Evolutionary conservation across 345 rosid species (phyloP).

Genomic region (Arabidopsis suecica): DNA sequence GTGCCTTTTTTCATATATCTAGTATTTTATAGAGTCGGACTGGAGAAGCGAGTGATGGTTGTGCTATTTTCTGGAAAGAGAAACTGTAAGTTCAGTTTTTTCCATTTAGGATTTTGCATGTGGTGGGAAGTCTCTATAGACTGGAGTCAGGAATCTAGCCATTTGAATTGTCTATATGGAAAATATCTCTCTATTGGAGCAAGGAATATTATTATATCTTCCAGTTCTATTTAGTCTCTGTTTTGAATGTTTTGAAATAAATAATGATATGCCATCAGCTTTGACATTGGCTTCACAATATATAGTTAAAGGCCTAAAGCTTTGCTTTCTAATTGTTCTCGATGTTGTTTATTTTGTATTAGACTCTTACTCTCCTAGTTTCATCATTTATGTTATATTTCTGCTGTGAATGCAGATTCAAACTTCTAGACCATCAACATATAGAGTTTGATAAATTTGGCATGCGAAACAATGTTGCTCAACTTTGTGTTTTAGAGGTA

Average conservation of each 20-base stretch:
- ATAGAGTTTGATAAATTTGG: conserved; percentile 86
- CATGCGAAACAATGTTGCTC: conserved; percentile 92
- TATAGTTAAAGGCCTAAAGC: neutral
- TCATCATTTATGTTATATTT: conserved; percentile 37
- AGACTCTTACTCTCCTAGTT: conserved; percentile 17
- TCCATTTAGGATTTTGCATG: conserved; percentile 21
- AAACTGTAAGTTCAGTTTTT: conserved; percentile 55
- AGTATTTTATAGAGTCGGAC: conserved; percentile 67
- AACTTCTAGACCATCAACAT: conserved; percentile 75
- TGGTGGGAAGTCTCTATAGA: conserved; percentile 6
- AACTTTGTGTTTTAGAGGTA: conserved; percentile 91
- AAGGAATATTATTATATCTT: neutral
- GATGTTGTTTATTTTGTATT: conserved; percentile 1
- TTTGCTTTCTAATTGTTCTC: conserved; percentile 18
- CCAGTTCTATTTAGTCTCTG: conserved; percentile 8
- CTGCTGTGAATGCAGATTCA: conserved; percentile 64
- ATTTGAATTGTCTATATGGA: neutral
- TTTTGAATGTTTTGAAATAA: too few relatives aligned
- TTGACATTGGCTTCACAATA: conserved; percentile 12
- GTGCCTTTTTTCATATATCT: neutral
- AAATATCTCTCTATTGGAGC: conserved; percentile 4
- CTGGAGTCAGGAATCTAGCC: conserved; percentile 24
- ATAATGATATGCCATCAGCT: neutral
- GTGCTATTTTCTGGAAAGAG: conserved; percentile 87
- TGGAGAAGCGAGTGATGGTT: conserved; percentile 85